A percentile compares a stretch with the other conserved stretches of the same genome.
Evolutionary conservation across 1,139 yeast genomes (phyloP).

Genomic region (Pichia sp.): DNA sequence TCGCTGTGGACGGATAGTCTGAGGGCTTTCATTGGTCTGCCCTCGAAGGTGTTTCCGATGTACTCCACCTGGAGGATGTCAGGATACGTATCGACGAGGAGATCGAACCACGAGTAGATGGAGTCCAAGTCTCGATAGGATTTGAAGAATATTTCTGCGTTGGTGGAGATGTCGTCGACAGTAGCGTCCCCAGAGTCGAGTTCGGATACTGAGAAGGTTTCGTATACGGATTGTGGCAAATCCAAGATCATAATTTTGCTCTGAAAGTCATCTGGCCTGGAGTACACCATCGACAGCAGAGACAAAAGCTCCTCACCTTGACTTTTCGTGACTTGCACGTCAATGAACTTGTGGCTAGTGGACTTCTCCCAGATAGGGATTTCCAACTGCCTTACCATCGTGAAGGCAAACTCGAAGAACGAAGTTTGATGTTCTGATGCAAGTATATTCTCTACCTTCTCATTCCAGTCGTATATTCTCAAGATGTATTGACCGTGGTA

Average conservation of each 20-base stretch:
- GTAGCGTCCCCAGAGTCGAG: constrained; percentile 2
- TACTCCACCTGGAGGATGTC: constrained; percentile 54
- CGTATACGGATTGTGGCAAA: constrained; percentile 51
- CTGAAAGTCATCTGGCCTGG: constrained; percentile 29
- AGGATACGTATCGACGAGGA: constrained; percentile 55
- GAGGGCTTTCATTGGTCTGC: constrained; percentile 62
- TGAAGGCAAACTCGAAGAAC: constrained; percentile 20
- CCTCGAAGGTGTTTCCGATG: constrained; percentile 73
- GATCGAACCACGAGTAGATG: constrained; percentile 67
- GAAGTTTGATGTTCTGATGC: constrained; percentile 3
- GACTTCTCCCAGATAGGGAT: constrained; percentile 40
- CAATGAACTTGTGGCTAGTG: constrained; percentile 35
- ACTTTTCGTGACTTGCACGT: constrained; percentile 34
- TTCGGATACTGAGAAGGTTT: constrained; percentile 44
- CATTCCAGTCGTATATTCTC: constrained; percentile 36
- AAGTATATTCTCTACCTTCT: constrained; percentile 8
- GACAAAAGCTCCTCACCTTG: constrained; percentile 20
- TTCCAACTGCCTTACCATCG: constrained; percentile 30
- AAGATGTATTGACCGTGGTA: constrained; percentile 52
- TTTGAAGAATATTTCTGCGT: constrained; percentile 48
- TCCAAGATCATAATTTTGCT: constrained; percentile 47
- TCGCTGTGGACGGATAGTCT: constrained; percentile 50
- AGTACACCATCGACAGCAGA: constrained; percentile 11
- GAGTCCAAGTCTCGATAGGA: constrained; percentile 67
- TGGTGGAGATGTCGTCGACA: constrained; percentile 14